Percentiles rank a stretch among this genome's conserved stretches.
phyloP scores from a whole-genome alignment of 2,329 filamentous ascomycete genomes.

The Sphaerulina musiva region DNA sequence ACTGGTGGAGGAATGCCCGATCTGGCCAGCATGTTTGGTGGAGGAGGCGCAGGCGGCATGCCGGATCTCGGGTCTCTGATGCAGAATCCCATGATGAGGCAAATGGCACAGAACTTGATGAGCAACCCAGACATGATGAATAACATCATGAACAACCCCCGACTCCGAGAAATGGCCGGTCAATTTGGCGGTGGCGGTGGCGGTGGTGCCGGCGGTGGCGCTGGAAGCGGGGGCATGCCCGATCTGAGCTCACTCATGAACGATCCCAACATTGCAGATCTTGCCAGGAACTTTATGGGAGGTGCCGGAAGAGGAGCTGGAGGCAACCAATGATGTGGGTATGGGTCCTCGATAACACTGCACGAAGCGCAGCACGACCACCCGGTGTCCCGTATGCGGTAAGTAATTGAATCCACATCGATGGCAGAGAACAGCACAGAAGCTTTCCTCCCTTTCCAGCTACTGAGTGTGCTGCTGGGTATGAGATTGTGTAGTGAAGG shows the following conservation, averaged over 20 bases:
- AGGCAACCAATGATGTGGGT: background rate
- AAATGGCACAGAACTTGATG: conserved; percentile 97
- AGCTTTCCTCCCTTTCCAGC: background rate
- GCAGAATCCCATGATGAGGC: conserved; percentile 97
- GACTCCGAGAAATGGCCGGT: conserved; percentile 78
- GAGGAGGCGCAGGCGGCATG: conserved; percentile 65
- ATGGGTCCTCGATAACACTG: background rate
- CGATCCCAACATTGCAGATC: conserved; percentile 84
- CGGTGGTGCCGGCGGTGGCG: conserved; percentile 31
- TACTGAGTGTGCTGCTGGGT: background rate
- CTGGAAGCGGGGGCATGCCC: conserved; percentile 61
- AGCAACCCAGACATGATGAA: conserved; percentile 88
- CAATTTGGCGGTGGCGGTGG: conserved; percentile 55
- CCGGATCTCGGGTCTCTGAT: conserved; percentile 81
- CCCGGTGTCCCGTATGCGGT: background rate
- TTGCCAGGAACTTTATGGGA: conserved; percentile 67
- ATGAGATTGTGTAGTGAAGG: background rate
- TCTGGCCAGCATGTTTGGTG: conserved; percentile 47
- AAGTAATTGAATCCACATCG: background rate
- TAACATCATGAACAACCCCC: conserved; percentile 91
- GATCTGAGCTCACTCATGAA: conserved; percentile 81
- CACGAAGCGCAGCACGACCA: background rate
- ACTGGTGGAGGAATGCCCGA: conserved; percentile 43
- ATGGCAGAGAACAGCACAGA: background rate
- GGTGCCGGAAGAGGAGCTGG: conserved; percentile 33